These are phyloP conservation scores for Fusarium citri DNA, from an alignment of 2,329 filamentous ascomycete genomes.

Conservation along the genomic window DNA sequence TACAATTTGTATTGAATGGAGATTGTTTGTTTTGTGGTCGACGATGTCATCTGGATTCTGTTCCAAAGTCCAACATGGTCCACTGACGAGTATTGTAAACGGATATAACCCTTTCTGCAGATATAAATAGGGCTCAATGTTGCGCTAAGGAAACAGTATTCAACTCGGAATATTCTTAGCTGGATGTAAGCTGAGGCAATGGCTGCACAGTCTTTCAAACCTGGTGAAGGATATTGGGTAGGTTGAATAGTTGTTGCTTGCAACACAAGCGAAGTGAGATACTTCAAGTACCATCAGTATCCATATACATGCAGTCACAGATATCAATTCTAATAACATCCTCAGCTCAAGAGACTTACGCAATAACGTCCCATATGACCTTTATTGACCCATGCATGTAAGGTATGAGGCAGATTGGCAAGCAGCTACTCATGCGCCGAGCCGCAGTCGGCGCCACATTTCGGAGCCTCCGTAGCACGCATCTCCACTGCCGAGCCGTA, in stretches of 20 bases:
- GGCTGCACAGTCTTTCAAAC: neutral
- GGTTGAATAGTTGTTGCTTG: neutral
- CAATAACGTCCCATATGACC: neutral
- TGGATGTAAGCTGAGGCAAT: neutral
- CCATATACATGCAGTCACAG: neutral
- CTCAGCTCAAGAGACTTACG: neutral
- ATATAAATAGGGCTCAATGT: neutral
- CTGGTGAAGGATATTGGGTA: neutral
- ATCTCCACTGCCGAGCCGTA: conserved; percentile 30
- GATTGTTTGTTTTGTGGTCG: neutral
- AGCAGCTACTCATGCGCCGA: conserved; percentile 20
- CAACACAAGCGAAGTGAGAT: neutral
- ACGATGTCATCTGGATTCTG: neutral
- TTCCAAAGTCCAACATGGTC: neutral
- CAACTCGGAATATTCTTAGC: neutral
- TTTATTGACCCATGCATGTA: neutral
- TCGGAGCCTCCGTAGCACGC: conserved; percentile 31
- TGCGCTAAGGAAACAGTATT: neutral
- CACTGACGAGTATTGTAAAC: neutral
- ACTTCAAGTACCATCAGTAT: neutral
- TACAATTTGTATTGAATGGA: neutral
- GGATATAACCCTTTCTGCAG: neutral
- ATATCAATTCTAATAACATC: neutral
- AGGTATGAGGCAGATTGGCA: neutral
- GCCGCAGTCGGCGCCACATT: conserved; percentile 23